Base-by-base conservation (phyloP, 2,329 filamentous ascomycete species). In the Teratosphaeria nubilosa region DNA sequence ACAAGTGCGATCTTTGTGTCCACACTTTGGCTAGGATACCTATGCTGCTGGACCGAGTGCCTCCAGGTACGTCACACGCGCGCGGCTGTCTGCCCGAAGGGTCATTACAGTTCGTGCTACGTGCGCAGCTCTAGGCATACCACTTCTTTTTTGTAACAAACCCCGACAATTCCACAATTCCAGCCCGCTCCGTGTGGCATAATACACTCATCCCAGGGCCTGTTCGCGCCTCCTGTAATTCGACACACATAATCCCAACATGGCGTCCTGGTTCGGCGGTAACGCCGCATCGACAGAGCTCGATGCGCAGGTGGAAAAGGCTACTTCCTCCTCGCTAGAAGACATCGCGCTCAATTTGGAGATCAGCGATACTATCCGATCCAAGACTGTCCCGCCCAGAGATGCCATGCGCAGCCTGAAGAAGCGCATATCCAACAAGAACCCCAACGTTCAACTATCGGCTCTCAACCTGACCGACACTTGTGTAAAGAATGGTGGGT, bases 361-460 rank as follows among this genome's bases (percentile, higher is more conserved):
- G 76, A 97, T 99, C 68, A 96, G 92, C 73, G 94, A 99, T 77
- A 80, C 95, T 67, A 96, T 99, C 74, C 85, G 94, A 68, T 97
- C 91, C 69, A 97, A 97, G 79, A 95, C 91, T 20, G 92, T 99
- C 55, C 91, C 91, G 73, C 92, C 94, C 56, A 96, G 92, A 75
- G 94, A 99, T 75, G 94, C 94, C 62, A 99, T 99, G 94, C 89
- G 91, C 73, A 92, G 90, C 51, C 79, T 99, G 69, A 97, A 96
- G 78, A 85, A 85, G 72, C 86, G 94, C 73, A 91, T 99, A 78
- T 91, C 90, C 75, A 91, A 96, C 80, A 95, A 91, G 80, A 99
- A 99, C 71, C 94, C 94, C 37, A 99, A 99, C 73, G 86, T 94
- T 37, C 94, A 99, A 77, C 80, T 99, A 37, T 94, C 91, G 66